phyloP scores from a whole-genome alignment of 2,329 filamentous ascomycete species.

The Claviceps cyperi region DNA sequence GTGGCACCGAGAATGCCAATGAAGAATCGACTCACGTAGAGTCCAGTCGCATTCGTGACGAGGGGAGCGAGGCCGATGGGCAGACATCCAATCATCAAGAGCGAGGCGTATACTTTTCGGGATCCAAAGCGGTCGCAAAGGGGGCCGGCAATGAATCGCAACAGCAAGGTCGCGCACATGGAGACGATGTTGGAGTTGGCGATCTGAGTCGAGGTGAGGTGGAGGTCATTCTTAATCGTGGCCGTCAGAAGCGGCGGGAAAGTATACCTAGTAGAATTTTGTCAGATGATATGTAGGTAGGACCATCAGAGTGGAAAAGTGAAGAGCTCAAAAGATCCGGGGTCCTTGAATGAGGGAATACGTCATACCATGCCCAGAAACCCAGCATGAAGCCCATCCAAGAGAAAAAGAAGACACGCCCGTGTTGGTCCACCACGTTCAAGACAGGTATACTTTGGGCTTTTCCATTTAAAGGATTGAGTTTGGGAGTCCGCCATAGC shows the following conservation, averaged over 20 bases:
- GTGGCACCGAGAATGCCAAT: conserved; percentile 64
- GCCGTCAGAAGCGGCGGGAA: conserved; percentile 69
- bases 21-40: conserved; percentile 67
- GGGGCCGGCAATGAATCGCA: conserved; percentile 66
- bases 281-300: background rate
- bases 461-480: conserved; percentile 77
- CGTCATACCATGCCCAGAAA: conserved; percentile 62
- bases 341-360: background rate
- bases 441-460: conserved; percentile 66
- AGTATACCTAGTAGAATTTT: conserved; percentile 43
- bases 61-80: conserved; percentile 73
- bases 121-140: conserved; percentile 78
- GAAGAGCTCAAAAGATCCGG: background rate
- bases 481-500: conserved; percentile 38
- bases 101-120: conserved; percentile 62
- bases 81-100: conserved; percentile 63
- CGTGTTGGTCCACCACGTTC: conserved; percentile 67
- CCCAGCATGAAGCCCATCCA: conserved; percentile 78
- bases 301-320: too few species aligned
- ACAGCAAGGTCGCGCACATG: conserved; percentile 51
- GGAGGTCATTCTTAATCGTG: conserved; percentile 67
- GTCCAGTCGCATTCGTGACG: conserved; percentile 44
- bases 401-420: conserved; percentile 79
- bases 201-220: conserved; percentile 55
- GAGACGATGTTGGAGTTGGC: conserved; percentile 87